Evolutionary conservation across 2,329 filamentous ascomycete genomes (phyloP).

Genomic region (Fusarium tricinctum): DNA sequence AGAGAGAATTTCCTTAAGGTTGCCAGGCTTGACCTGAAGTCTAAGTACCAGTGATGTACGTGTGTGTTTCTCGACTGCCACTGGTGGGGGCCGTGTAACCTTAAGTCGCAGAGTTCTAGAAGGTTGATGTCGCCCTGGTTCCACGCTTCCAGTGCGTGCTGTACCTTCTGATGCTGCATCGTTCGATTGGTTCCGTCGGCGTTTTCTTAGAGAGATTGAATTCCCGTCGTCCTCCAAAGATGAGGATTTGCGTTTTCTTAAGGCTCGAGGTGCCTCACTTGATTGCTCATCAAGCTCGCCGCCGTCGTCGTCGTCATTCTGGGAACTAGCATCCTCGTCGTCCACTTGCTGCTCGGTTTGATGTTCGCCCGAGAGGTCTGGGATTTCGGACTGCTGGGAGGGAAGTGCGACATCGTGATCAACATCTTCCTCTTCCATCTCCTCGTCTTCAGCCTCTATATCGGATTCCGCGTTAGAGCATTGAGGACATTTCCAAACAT

Average conservation of each 20-base stretch:
- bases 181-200: constrained; percentile 64
- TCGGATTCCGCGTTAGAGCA: constrained; percentile 58
- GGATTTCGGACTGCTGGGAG: constrained; percentile 50
- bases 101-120: constrained; percentile 73
- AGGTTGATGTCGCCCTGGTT: constrained; percentile 52
- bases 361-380: constrained; percentile 30
- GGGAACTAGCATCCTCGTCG: constrained; percentile 32
- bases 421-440: constrained; percentile 41
- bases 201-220: constrained; percentile 66
- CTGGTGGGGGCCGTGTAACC: constrained; percentile 56
- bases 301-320: constrained; percentile 17
- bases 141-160: constrained; percentile 49
- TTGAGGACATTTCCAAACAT: constrained; percentile 67
- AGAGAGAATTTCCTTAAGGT: constrained; percentile 56
- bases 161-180: constrained; percentile 58
- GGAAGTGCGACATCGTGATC: constrained; percentile 41
- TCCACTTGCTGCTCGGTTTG: constrained; percentile 18
- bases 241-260: constrained; percentile 88
- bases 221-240: constrained; percentile 74
- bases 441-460: constrained; percentile 52
- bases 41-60: constrained; percentile 55
- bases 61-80: constrained; percentile 58
- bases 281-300: constrained; percentile 24
- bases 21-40: constrained; percentile 56
- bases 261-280: constrained; percentile 75